These are phyloP conservation scores for Ilyonectria robusta DNA, from an alignment of 2,329 filamentous ascomycete genomes.

Conservation along the genomic window DNA sequence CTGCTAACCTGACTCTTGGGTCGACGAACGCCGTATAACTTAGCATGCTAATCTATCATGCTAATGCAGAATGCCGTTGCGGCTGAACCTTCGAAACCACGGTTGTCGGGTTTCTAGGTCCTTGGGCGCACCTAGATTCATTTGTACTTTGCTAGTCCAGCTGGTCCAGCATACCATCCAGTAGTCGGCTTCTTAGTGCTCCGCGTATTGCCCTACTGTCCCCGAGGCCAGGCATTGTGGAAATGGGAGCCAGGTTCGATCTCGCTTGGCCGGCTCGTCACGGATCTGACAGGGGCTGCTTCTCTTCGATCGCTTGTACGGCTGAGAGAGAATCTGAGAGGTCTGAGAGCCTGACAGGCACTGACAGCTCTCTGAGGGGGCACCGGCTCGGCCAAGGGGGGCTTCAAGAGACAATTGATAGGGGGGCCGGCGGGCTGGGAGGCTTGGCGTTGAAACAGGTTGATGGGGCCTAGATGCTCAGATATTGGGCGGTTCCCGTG, in stretches of 20 bases:
- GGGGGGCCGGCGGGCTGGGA: neutral
- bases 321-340: slow-evolving; percentile 1
- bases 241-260: slow-evolving; percentile 4
- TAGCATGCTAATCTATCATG: neutral
- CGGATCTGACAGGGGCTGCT: slow-evolving; percentile 5
- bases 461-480: neutral
- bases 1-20: too few relatives aligned
- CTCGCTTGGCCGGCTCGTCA: slow-evolving; percentile 18
- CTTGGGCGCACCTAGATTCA: slow-evolving; percentile 20
- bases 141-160: slow-evolving; percentile 1
- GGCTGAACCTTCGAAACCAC: slow-evolving; percentile 9
- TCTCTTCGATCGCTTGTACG: neutral
- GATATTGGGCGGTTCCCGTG: neutral
- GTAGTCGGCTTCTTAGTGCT: slow-evolving; percentile 1
- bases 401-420: neutral
- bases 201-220: slow-evolving; percentile 16
- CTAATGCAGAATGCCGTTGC: neutral
- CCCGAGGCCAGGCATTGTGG: neutral
- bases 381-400: neutral
- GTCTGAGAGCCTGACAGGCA: slow-evolving; percentile 7
- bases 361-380: neutral
- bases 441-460: slow-evolving; percentile 27
- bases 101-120: neutral
- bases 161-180: slow-evolving; percentile 28
- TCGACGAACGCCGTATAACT: neutral